Conservation (phyloP, 1,284 basidiomycete species). For the Bondarzewia mesenterica region DNA sequence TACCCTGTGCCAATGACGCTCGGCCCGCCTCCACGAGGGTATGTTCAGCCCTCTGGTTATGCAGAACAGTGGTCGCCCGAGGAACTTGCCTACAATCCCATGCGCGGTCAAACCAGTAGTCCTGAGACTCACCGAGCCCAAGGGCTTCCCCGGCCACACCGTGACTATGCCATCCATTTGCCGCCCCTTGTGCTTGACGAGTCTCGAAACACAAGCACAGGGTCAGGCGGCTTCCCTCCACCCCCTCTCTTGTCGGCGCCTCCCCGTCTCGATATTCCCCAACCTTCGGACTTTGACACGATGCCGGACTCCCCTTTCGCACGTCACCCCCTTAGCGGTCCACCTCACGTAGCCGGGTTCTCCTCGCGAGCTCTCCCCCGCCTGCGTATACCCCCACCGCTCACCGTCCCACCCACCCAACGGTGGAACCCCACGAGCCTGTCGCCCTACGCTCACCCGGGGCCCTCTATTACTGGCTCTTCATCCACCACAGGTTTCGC, state of each 20-base stretch:
- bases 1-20: neutral
- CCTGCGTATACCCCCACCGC: conserved; percentile 49
- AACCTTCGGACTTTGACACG: neutral
- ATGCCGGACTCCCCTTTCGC: conserved; percentile 27
- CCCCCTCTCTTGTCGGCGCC: conserved; percentile 4
- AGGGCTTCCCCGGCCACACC: conserved; percentile 1
- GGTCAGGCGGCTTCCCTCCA: conserved; percentile 7
- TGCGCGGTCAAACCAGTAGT: neutral
- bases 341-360: neutral
- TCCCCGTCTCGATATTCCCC: conserved; percentile 7
- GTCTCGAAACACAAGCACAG: conserved; percentile 10
- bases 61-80: neutral
- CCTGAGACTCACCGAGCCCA: neutral
- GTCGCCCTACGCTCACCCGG: neutral
- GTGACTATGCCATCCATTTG: conserved; percentile 12
- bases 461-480: neutral
- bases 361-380: conserved; percentile 6
- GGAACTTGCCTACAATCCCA: neutral
- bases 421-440: neutral
- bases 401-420: conserved; percentile 26
- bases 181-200: conserved; percentile 17
- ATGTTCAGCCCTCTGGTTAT: neutral
- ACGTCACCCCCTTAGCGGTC: conserved; percentile 29
- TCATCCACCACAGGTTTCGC: conserved; percentile 8
- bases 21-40: neutral